These are phyloP conservation scores for Isoetes taiwanensis DNA, from an alignment of 75 land plant genomes.

Conservation along the genomic window DNA sequence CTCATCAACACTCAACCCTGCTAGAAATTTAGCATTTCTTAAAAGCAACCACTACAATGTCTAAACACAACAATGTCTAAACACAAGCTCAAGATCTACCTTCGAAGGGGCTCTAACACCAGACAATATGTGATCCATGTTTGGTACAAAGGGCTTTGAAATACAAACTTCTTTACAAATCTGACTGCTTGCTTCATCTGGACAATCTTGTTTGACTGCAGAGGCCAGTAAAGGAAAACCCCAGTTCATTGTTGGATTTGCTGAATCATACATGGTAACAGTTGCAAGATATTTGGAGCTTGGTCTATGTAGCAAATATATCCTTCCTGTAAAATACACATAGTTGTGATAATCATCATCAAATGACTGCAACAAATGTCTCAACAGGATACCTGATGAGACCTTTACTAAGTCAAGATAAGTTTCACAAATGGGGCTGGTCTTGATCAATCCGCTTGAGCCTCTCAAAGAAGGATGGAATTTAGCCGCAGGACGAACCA, in stretches of 20 bases:
- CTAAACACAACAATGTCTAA: no score
- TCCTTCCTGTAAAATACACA: constrained; percentile 33
- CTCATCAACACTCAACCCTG: no score
- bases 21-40: no score
- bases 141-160: constrained; percentile 16
- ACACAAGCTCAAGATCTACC: no score
- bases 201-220: neutral
- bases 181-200: no score
- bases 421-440: constrained; percentile 53
- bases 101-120: no score
- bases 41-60: no score
- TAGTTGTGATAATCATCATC: neutral
- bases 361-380: neutral
- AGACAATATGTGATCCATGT: constrained; percentile 3
- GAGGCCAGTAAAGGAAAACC: constrained; percentile 34
- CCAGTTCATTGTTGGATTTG: constrained; percentile 80
- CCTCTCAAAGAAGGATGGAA: constrained; percentile 65
- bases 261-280: constrained; percentile 46
- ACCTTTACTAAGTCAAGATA: constrained; percentile 76
- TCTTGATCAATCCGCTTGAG: constrained; percentile 40
- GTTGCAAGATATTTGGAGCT: constrained; percentile 48
- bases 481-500: constrained; percentile 30
- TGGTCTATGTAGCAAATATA: constrained; percentile 59
- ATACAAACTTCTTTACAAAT: no score
- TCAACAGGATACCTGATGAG: constrained; percentile 42